These are phyloP conservation scores for Claviceps africana DNA, from an alignment of 2,329 filamentous ascomycete genomes.

Conservation along the genomic window DNA sequence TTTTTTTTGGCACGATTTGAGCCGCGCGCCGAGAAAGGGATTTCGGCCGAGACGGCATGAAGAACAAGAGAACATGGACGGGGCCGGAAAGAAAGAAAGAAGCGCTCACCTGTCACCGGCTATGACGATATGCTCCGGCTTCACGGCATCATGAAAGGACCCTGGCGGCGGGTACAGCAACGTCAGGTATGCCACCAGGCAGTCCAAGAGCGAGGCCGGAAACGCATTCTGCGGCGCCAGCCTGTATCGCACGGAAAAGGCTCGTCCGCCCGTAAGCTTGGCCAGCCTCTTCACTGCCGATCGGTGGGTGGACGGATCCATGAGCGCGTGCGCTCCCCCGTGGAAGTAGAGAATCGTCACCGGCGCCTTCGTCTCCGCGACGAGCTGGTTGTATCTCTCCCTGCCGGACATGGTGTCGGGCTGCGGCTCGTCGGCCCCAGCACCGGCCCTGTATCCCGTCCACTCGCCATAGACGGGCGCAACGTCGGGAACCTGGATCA, in stretches of 20 bases:
- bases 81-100: no score
- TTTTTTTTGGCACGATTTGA: neutral
- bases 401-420: slow-evolving; percentile 46
- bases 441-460: slow-evolving; percentile 53
- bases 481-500: slow-evolving; percentile 33
- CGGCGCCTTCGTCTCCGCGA: slow-evolving; percentile 49
- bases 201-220: slow-evolving; percentile 60
- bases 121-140: slow-evolving; percentile 53
- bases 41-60: neutral
- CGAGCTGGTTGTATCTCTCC: slow-evolving; percentile 51
- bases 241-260: slow-evolving; percentile 60
- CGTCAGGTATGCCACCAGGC: slow-evolving; percentile 55
- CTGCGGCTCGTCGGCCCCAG: slow-evolving; percentile 31
- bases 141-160: slow-evolving; percentile 51
- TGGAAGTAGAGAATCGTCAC: slow-evolving; percentile 61
- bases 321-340: slow-evolving; percentile 60
- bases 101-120: slow-evolving; percentile 47
- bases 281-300: slow-evolving; percentile 45
- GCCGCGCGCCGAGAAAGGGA: no score
- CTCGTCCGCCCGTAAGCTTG: slow-evolving; percentile 50
- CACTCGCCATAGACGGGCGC: slow-evolving; percentile 56
- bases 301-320: slow-evolving; percentile 57
- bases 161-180: slow-evolving; percentile 58
- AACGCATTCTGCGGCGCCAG: slow-evolving; percentile 64
- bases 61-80: no score